Evolutionary conservation across 164 flowering plant species (phyloP).

Genomic region (Aristolochia californica): DNA sequence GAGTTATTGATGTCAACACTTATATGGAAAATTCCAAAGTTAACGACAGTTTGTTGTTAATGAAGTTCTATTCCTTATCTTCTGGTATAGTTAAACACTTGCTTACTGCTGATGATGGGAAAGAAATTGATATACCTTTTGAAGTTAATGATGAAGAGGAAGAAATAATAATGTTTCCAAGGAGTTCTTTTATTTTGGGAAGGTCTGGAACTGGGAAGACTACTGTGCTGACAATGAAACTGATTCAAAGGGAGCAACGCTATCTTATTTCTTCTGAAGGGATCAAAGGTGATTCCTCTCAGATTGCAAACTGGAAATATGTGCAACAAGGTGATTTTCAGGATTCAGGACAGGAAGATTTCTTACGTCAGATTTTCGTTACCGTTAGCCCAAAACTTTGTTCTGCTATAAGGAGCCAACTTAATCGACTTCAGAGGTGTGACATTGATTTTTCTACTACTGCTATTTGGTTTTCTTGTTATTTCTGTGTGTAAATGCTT

Average conservation of each 20-base stretch:
- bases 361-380: conserved; percentile 64
- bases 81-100: conserved; percentile 44
- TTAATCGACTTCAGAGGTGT: conserved; percentile 53
- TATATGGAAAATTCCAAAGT: conserved; percentile 62
- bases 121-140: conserved; percentile 70
- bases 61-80: conserved; percentile 79
- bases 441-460: background rate
- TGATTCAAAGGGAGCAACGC: conserved; percentile 40
- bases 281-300: background rate
- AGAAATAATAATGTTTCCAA: conserved; percentile 41
- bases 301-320: background rate
- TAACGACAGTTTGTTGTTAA: conserved; percentile 57
- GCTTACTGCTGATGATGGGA: conserved; percentile 46
- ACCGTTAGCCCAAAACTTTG: conserved; percentile 76
- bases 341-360: conserved; percentile 6
- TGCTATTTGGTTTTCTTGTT: background rate
- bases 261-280: conserved; percentile 29
- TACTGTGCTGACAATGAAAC: conserved; percentile 63
- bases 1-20: conserved; percentile 8
- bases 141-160: conserved; percentile 59
- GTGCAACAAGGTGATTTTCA: conserved; percentile 1
- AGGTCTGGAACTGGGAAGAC: conserved; percentile 93
- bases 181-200: conserved; percentile 61
- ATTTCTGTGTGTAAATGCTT: background rate
- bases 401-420: conserved; percentile 49